Evolutionary conservation across 1,284 basidiomycete genomes (phyloP).

Genomic region (Coniferiporia weirii): DNA sequence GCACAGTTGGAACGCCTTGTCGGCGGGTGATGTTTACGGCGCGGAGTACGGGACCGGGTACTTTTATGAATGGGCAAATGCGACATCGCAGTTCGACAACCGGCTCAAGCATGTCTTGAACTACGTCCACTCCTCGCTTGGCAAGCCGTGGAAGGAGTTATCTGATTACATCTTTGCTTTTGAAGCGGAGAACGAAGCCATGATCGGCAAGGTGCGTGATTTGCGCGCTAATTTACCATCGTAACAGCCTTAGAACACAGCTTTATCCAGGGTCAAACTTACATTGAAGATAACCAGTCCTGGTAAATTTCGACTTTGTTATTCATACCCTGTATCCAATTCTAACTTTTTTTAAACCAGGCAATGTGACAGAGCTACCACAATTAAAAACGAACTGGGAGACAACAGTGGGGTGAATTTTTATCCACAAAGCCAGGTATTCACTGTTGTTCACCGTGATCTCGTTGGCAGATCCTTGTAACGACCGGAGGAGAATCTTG

Average conservation of each 20-base stretch:
- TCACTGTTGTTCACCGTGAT: background rate
- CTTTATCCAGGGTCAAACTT: constrained; percentile 23
- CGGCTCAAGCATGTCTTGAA: constrained; percentile 27
- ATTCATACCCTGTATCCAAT: background rate
- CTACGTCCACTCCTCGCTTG: constrained; percentile 37
- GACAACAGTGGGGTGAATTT: constrained; percentile 27
- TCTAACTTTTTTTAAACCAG: constrained; percentile 22
- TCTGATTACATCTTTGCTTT: constrained; percentile 41
- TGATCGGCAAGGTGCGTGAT: constrained; percentile 25
- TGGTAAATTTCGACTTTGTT: background rate
- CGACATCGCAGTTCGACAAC: constrained; percentile 25
- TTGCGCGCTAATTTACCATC: background rate
- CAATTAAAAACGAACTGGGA: constrained; percentile 30
- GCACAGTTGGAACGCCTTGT: constrained; percentile 32
- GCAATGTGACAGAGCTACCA: constrained; percentile 35
- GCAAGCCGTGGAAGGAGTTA: constrained; percentile 39
- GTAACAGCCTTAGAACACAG: background rate
- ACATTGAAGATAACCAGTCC: constrained; percentile 25
- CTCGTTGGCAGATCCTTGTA: constrained; percentile 27
- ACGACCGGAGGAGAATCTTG: constrained; percentile 37
- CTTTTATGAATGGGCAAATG: constrained; percentile 20
- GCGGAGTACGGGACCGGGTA: constrained; percentile 3
- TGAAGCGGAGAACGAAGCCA: constrained; percentile 41
- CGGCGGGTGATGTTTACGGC: constrained; percentile 27
- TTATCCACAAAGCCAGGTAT: too few relatives aligned